A percentile compares a stretch with the other conserved stretches of the same genome.
Conservation (phyloP, 805 yeast species). For the Monosporozyma aquatica region DNA sequence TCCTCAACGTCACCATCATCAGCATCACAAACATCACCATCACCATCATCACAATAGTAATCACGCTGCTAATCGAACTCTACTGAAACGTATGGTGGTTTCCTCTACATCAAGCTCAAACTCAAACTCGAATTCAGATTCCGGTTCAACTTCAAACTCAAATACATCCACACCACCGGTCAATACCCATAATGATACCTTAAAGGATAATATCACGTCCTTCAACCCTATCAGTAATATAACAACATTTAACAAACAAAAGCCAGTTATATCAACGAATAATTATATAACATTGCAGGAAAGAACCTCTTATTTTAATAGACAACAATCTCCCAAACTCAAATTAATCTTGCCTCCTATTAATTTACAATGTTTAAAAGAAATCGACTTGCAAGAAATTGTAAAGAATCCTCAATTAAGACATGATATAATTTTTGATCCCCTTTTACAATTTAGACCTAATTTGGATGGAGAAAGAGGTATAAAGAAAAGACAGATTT, state of each 20-base stretch:
- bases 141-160: slow-evolving; percentile 1
- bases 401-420: slow-evolving; percentile 85
- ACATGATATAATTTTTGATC: slow-evolving; percentile 88
- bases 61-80: background rate
- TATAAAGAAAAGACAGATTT: slow-evolving; percentile 58
- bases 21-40: background rate
- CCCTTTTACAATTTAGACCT: slow-evolving; percentile 84
- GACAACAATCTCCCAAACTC: slow-evolving; percentile 20
- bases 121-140: background rate
- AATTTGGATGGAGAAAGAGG: slow-evolving; percentile 89
- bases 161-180: background rate
- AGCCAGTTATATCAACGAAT: background rate
- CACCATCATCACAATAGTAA: background rate
- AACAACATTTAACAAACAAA: slow-evolving; percentile 7
- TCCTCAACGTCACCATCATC: no score
- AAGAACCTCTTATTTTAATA: slow-evolving; percentile 16
- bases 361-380: slow-evolving; percentile 69
- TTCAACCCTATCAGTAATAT: slow-evolving; percentile 7
- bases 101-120: background rate
- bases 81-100: background rate
- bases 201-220: background rate
- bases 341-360: slow-evolving; percentile 66
- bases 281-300: slow-evolving; percentile 18
- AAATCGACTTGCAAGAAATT: slow-evolving; percentile 81
- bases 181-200: background rate